phyloP scores from a whole-genome alignment of 2,329 filamentous ascomycete genomes.

The Myriosclerotinia duriaeana region DNA sequence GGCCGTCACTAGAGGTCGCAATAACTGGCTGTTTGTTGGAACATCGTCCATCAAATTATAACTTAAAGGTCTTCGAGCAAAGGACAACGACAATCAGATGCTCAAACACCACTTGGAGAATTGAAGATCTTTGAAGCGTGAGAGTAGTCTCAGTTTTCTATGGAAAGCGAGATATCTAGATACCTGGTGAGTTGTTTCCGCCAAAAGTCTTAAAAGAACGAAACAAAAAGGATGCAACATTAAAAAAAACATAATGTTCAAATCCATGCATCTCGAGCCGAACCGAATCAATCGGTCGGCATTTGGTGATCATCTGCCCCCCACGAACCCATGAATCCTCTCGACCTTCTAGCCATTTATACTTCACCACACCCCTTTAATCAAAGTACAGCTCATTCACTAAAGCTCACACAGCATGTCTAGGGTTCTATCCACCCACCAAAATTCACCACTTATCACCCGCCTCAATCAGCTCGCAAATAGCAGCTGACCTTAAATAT shows the following conservation, averaged over 20 bases:
- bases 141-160: too few species aligned
- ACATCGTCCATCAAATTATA: neutral
- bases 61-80: neutral
- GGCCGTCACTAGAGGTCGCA: neutral
- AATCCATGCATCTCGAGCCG: neutral
- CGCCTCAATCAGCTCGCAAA: slow-evolving; percentile 15
- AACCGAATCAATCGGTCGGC: slow-evolving; percentile 4
- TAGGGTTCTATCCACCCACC: slow-evolving; percentile 2
- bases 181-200: neutral
- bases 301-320: slow-evolving; percentile 6
- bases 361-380: slow-evolving; percentile 4
- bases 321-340: neutral
- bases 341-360: slow-evolving; percentile 5
- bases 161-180: neutral
- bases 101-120: slow-evolving; percentile 3
- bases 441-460: slow-evolving; percentile 17
- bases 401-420: slow-evolving; percentile 1
- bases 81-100: neutral
- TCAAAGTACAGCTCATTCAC: slow-evolving; percentile 3
- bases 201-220: neutral
- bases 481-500: slow-evolving; percentile 16
- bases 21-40: neutral
- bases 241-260: neutral
- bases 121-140: neutral
- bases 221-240: neutral